Evolutionary conservation across 1,139 yeast species (phyloP), one percentile per base, ranked within the genome.

Genomic region (Kurtzmaniella quercitrusa): DNA sequence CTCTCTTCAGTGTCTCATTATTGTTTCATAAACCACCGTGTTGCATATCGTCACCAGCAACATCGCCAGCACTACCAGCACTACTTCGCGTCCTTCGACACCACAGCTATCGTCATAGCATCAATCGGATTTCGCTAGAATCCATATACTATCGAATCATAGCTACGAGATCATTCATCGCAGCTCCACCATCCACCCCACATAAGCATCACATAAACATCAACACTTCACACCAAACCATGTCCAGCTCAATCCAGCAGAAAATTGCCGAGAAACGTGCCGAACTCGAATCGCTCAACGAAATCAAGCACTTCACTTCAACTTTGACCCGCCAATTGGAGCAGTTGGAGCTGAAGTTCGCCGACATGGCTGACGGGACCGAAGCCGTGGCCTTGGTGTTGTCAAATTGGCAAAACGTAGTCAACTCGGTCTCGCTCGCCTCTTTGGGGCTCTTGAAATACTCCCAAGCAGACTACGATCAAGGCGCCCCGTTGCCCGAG

Each of bases 361-460:
- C 68, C 14, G 66, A 68, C 12, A 65, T 83, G 64, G 75, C 75
- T 15, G 75, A 72, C 34, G 88, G 87, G 0, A 74, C 89, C 1
- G 80, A 74, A 45, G 73, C 81, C 38, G 81, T 80, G 10, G 75
- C 73, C 3, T 58, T 70, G 14, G 76, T 81, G 4, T 66, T 82
- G 53, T 72, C 82, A 9, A 84, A 82, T 51, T 86, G 95, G 95
- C 77, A 79, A 47, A 80, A 77, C 47, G 84, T 86, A 15, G 69
- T 82, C 18, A 70, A 81, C 47, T 78, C 89, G 1, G 77, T 85
- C 0, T 77, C 85, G 10, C 60, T 86, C 54, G 91, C 94, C 0
- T 79, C 90, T 0, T 61, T 81, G 53, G 81, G 84, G 3, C 60
- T 82, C 41, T 59, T 74, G 46, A 74, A 71, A 44, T 72, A 77